Evolutionary conservation across 805 yeast species (phyloP).

Genomic region (Wickerhamiella galacta): DNA sequence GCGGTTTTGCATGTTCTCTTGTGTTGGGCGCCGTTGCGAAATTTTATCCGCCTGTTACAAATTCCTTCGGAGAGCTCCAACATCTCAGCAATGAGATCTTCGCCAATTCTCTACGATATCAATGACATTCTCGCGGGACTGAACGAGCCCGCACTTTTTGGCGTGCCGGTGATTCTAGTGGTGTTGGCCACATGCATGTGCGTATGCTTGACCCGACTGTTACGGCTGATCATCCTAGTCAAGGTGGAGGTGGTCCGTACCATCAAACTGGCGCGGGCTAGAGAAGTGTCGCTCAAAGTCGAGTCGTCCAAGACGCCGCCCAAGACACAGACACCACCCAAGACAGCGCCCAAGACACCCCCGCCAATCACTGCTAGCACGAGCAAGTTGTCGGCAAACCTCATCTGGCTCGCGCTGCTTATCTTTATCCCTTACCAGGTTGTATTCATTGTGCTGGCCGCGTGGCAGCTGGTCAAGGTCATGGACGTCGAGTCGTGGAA

Average conservation of each 20-base stretch:
- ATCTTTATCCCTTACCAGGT: constrained; percentile 23
- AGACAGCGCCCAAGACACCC: not conserved
- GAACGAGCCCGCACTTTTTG: constrained; percentile 11
- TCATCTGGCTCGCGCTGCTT: constrained; percentile 1
- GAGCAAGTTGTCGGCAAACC: not conserved
- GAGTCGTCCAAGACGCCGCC: not conserved
- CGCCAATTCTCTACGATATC: constrained; percentile 6
- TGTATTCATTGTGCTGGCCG: constrained; percentile 30
- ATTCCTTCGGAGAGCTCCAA: constrained; percentile 17
- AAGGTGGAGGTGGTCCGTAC: not conserved
- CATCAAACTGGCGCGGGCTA: not conserved
- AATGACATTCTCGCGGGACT: constrained; percentile 14
- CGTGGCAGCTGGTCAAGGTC: constrained; percentile 6
- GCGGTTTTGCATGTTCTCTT: constrained; percentile 19
- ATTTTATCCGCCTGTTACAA: constrained; percentile 12
- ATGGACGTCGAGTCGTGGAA: constrained; percentile 2
- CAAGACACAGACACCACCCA: not conserved
- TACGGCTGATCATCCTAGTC: constrained; percentile 14
- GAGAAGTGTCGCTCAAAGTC: not conserved
- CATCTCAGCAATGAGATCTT: constrained; percentile 11
- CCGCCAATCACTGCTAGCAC: not conserved
- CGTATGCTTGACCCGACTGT: constrained; percentile 3
- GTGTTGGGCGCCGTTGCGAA: constrained; percentile 8
- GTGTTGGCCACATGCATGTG: constrained; percentile 9
- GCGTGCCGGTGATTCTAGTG: constrained; percentile 8